These are phyloP conservation scores for Eimeria maxima DNA, from an alignment of 169 alveolate species.

Conservation along the genomic window DNA sequence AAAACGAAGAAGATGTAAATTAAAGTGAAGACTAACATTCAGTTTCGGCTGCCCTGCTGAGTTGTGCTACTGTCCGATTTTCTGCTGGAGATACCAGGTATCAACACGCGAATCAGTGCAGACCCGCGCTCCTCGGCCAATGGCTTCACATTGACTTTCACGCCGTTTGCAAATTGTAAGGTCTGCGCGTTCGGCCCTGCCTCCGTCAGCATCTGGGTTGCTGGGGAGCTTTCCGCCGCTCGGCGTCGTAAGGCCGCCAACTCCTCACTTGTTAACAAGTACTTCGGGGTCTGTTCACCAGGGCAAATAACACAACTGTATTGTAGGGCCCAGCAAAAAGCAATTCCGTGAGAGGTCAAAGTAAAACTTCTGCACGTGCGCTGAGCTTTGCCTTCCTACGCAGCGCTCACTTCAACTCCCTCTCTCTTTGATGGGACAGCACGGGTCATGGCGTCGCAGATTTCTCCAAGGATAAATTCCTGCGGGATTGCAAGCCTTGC, in stretches of 20 bases:
- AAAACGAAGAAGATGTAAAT: neutral
- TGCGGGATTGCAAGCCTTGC: slow-evolving; percentile 36
- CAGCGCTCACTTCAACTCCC: slow-evolving; percentile 49
- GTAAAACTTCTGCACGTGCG: neutral
- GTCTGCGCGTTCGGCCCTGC: slow-evolving; percentile 57
- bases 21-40: neutral
- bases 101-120: slow-evolving; percentile 71
- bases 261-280: slow-evolving; percentile 27
- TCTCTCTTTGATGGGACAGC: neutral
- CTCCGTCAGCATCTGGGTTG: slow-evolving; percentile 34
- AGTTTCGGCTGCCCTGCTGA: neutral
- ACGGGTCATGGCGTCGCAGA: slow-evolving; percentile 65
- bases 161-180: slow-evolving; percentile 55
- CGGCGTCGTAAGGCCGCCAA: neutral
- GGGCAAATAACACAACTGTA: neutral
- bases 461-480: slow-evolving; percentile 41
- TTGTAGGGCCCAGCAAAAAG: neutral
- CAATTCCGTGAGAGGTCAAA: neutral
- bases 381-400: neutral
- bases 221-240: slow-evolving; percentile 29
- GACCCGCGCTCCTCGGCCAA: slow-evolving; percentile 75
- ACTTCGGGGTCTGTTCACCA: slow-evolving; percentile 55
- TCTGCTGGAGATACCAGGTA: slow-evolving; percentile 61
- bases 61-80: neutral
- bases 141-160: slow-evolving; percentile 65